Evolutionary conservation across 768 basidiomycete species (phyloP).

Genomic region (Lactifluus rugatus): DNA sequence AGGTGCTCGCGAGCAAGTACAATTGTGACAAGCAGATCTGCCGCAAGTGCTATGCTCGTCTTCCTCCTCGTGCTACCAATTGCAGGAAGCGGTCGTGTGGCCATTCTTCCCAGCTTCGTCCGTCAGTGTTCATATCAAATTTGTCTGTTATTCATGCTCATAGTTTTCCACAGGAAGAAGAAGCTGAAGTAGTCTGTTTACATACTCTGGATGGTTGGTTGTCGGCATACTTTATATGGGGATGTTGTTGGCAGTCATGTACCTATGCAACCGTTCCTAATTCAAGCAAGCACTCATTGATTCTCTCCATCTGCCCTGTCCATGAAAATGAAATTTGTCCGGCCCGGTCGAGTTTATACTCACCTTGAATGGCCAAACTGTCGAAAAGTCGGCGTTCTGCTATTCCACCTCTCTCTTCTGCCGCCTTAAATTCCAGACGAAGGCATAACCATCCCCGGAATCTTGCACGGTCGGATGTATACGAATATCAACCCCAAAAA

Average conservation of each 20-base stretch:
- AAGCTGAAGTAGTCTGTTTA: slow-evolving; percentile 72
- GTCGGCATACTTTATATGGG: neutral
- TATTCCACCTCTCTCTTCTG: neutral
- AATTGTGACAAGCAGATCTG: slow-evolving; percentile 99
- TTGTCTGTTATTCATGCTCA: neutral
- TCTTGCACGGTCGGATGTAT: slow-evolving; percentile 37
- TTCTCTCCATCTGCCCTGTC: too few species aligned
- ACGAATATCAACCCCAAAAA: slow-evolving; percentile 49
- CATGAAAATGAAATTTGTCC: too few species aligned
- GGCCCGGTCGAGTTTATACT: neutral
- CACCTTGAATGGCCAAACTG: neutral
- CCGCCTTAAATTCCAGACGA: slow-evolving; percentile 30
- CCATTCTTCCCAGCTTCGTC: slow-evolving; percentile 84
- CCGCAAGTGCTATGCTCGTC: slow-evolving; percentile 99
- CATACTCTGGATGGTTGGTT: neutral
- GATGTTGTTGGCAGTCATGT: neutral
- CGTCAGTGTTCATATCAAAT: slow-evolving; percentile 45
- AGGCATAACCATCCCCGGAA: slow-evolving; percentile 22
- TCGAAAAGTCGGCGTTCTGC: neutral
- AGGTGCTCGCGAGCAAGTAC: slow-evolving; percentile 94
- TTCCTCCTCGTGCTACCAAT: slow-evolving; percentile 98
- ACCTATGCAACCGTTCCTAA: slow-evolving; percentile 5
- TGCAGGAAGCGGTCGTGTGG: slow-evolving; percentile 94
- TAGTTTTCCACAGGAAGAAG: slow-evolving; percentile 64
- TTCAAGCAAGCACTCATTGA: neutral